These are phyloP conservation scores for Nemania sp. DNA, from an alignment of 2,329 filamentous ascomycete species.

Conservation along the genomic window DNA sequence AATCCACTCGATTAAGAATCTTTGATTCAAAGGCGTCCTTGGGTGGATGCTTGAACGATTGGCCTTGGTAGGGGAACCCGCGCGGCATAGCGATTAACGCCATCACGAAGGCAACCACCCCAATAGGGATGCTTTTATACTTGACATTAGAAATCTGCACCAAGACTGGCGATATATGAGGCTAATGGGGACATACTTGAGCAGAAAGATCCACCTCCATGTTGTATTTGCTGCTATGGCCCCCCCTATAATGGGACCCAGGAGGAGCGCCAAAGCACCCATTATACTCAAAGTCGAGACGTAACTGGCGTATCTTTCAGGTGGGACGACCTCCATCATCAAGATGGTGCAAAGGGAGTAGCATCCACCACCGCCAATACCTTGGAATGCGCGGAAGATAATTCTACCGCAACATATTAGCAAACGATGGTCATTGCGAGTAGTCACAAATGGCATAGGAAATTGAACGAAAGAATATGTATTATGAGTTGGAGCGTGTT, in stretches of 20 bases:
- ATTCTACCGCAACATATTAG: not conserved
- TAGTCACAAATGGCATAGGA: too few species aligned
- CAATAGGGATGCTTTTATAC: too few species aligned
- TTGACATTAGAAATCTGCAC: too few species aligned
- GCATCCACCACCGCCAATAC: constrained; percentile 22
- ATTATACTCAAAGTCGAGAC: constrained; percentile 2
- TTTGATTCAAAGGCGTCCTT: too few species aligned
- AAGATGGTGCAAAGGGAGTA: constrained; percentile 16
- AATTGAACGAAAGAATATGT: too few species aligned
- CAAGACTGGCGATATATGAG: too few species aligned
- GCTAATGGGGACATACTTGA: too few species aligned
- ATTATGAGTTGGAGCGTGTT: too few species aligned
- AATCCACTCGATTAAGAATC: constrained; percentile 16
- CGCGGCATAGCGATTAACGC: not conserved
- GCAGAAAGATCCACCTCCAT: constrained; percentile 32
- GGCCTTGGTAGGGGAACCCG: not conserved
- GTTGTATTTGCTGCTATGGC: constrained; percentile 18
- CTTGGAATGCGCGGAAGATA: constrained; percentile 26
- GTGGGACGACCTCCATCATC: constrained; percentile 18
- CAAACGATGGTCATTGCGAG: too few species aligned
- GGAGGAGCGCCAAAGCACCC: constrained; percentile 2
- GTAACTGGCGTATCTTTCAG: constrained; percentile 2
- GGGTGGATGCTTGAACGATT: too few species aligned
- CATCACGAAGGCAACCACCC: not conserved
- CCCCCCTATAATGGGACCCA: constrained; percentile 28